Percentiles rank a stretch among this genome's conserved stretches.
These are phyloP conservation scores for Gypsophila paniculata DNA, from an alignment of 179 eudicot genomes.

Conservation along the genomic window DNA sequence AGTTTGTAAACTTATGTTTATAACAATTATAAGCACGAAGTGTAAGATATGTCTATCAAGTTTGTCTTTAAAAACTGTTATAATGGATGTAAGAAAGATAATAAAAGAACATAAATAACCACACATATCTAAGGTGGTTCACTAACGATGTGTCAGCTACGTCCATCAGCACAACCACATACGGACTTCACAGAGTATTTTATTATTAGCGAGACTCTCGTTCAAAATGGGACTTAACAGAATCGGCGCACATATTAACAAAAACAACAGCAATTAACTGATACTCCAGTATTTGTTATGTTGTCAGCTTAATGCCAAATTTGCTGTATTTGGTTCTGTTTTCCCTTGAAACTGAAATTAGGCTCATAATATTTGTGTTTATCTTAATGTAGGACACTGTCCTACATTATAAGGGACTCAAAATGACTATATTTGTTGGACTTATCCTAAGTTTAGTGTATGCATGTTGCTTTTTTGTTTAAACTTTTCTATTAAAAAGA, in stretches of 20 bases:
- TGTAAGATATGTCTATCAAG: neutral
- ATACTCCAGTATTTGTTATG: neutral
- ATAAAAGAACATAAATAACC: too few relatives aligned
- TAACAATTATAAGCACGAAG: too few relatives aligned
- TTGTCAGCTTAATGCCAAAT: constrained; percentile 14
- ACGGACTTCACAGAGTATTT: too few relatives aligned
- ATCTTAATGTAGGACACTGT: constrained; percentile 11
- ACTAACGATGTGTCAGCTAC: too few relatives aligned
- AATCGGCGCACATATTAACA: too few relatives aligned
- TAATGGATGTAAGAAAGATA: too few relatives aligned
- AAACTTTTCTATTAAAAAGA: neutral
- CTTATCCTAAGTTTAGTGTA: neutral
- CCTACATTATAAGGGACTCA: neutral
- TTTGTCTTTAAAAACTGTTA: neutral
- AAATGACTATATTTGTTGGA: constrained; percentile 5
- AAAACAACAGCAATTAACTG: neutral
- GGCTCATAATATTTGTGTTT: constrained; percentile 15
- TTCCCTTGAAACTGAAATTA: constrained; percentile 11
- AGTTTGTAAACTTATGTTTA: too few relatives aligned
- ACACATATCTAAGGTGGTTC: too few relatives aligned
- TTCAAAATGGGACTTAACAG: too few relatives aligned
- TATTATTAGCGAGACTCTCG: too few relatives aligned
- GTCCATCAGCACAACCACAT: too few relatives aligned
- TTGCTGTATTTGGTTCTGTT: neutral
- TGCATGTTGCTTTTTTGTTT: neutral